phyloP scores from a whole-genome alignment of 352 stramenopile genomes.

The Nothophytophthora sp. region DNA sequence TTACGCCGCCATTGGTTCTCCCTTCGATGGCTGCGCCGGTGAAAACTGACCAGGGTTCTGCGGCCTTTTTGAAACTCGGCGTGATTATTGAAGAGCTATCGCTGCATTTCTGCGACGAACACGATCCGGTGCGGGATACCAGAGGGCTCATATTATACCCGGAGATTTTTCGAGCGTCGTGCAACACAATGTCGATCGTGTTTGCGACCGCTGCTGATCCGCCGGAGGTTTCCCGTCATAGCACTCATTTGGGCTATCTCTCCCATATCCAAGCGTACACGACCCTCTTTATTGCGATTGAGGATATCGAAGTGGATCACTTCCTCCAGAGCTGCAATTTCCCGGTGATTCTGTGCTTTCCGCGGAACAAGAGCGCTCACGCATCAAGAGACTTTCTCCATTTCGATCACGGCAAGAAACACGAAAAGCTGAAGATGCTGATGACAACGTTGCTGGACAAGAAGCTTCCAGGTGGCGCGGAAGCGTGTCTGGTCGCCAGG shows the following conservation, averaged over 20 bases:
- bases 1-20: conserved; percentile 9
- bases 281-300: conserved; percentile 47
- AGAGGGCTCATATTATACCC: conserved; percentile 50
- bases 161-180: conserved; percentile 53
- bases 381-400: conserved; percentile 30
- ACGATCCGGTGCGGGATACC: conserved; percentile 34
- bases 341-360: conserved; percentile 62
- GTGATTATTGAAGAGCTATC: conserved; percentile 41
- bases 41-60: conserved; percentile 5
- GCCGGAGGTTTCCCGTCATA: conserved; percentile 48
- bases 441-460: conserved; percentile 38
- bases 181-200: conserved; percentile 36
- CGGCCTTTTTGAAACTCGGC: conserved; percentile 35
- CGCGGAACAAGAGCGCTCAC: conserved; percentile 13
- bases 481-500: conserved; percentile 37
- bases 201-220: conserved; percentile 53
- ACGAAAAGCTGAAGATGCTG: conserved; percentile 34
- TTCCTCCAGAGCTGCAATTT: conserved; percentile 78
- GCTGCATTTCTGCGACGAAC: conserved; percentile 72
- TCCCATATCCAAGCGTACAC: conserved; percentile 67
- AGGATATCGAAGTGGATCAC: conserved; percentile 65
- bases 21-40: conserved; percentile 14
- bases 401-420: conserved; percentile 38
- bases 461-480: conserved; percentile 30
- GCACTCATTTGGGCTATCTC: conserved; percentile 60